These are phyloP conservation scores for Lipomyces sp. DNA, from an alignment of 805 yeast species.

Conservation along the genomic window DNA sequence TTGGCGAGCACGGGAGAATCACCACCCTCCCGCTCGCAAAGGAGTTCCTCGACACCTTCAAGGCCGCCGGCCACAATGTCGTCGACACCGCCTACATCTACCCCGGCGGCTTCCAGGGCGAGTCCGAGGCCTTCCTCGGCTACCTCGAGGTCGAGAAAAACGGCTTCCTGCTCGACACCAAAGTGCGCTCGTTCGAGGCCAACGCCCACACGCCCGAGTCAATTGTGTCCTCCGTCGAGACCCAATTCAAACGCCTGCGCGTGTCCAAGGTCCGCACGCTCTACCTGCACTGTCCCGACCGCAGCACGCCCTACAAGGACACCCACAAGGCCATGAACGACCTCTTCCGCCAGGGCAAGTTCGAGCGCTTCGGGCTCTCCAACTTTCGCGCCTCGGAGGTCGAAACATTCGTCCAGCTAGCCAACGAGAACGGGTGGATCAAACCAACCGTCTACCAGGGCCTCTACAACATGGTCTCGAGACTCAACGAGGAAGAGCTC, in stretches of 20 bases:
- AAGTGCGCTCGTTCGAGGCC: slow-evolving; percentile 20
- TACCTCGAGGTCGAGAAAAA: slow-evolving; percentile 7
- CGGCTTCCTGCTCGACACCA: slow-evolving; percentile 23
- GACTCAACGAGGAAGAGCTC: slow-evolving; percentile 30
- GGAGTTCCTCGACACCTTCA: slow-evolving; percentile 21
- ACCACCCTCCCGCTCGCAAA: slow-evolving; percentile 19
- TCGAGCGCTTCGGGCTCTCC: slow-evolving; percentile 34
- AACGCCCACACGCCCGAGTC: slow-evolving; percentile 16
- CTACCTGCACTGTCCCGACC: slow-evolving; percentile 31
- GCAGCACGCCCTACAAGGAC: slow-evolving; percentile 32
- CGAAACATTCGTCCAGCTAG: slow-evolving; percentile 26
- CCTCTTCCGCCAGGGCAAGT: slow-evolving; percentile 32
- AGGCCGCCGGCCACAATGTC: slow-evolving; percentile 8
- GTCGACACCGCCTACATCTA: slow-evolving; percentile 27
- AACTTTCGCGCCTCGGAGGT: slow-evolving; percentile 32
- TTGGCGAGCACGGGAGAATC: slow-evolving; percentile 27
- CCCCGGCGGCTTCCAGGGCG: slow-evolving; percentile 27
- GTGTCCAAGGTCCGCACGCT: slow-evolving; percentile 22
- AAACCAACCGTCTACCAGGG: slow-evolving; percentile 36
- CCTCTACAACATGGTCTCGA: slow-evolving; percentile 34
- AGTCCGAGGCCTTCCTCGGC: slow-evolving; percentile 25
- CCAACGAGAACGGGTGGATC: slow-evolving; percentile 31
- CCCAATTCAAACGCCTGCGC: slow-evolving; percentile 13
- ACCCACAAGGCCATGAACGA: slow-evolving; percentile 32
- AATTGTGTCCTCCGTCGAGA: slow-evolving; percentile 15